Evolutionary conservation across 352 stramenopile species (phyloP).

Genomic region (Heterotrichella gracilis): DNA sequence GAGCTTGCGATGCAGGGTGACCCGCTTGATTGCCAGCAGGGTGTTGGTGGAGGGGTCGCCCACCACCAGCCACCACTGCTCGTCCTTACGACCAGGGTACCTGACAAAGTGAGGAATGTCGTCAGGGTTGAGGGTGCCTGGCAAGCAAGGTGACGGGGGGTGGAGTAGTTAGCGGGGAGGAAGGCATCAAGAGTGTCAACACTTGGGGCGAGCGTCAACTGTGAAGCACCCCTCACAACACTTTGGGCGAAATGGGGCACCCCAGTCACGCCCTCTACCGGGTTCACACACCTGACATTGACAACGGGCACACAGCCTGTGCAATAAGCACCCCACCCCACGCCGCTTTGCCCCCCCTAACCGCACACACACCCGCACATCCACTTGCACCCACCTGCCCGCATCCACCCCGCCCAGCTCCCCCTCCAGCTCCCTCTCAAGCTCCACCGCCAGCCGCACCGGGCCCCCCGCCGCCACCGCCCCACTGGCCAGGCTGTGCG

Average conservation of each 20-base stretch:
- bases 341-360: constrained; percentile 19
- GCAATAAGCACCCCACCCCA: constrained; percentile 28
- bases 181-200: too few relatives aligned
- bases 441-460: too few relatives aligned
- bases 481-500: too few relatives aligned
- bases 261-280: neutral
- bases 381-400: neutral
- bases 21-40: constrained; percentile 78
- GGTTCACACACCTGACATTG: too few relatives aligned
- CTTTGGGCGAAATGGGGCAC: neutral
- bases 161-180: too few relatives aligned
- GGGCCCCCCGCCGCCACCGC: too few relatives aligned
- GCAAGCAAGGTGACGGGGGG: too few relatives aligned
- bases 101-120: too few relatives aligned
- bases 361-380: neutral
- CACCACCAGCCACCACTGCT: constrained; percentile 93
- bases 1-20: constrained; percentile 43
- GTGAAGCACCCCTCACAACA: constrained; percentile 13
- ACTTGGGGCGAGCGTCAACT: too few relatives aligned
- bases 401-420: constrained; percentile 13
- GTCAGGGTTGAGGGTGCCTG: too few relatives aligned
- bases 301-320: too few relatives aligned
- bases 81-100: constrained; percentile 55
- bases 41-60: constrained; percentile 67
- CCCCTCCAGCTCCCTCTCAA: constrained; percentile 57